A percentile compares a stretch with the other conserved stretches of the same genome.
Evolutionary conservation across 441 rosid genomes (phyloP).

Genomic region (Brassica balearica): DNA sequence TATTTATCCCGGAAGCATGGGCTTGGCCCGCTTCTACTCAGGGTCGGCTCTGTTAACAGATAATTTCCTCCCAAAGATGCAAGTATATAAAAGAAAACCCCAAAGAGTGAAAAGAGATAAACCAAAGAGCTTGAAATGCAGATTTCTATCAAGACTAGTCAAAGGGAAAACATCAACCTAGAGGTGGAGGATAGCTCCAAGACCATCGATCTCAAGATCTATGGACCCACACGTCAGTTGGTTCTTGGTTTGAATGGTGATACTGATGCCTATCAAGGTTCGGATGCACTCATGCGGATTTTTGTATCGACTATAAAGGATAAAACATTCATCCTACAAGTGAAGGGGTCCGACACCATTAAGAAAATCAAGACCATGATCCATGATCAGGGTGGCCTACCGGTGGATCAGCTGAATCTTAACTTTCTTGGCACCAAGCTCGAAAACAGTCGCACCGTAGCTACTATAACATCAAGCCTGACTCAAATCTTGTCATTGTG

Average conservation of each 20-base stretch:
- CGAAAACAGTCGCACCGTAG: not conserved
- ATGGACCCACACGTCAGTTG: not conserved
- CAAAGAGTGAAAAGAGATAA: too few relatives aligned
- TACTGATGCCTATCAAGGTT: not conserved
- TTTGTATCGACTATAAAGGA: conserved; percentile 18
- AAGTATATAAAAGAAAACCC: too few relatives aligned
- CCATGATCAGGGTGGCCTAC: conserved; percentile 13
- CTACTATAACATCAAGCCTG: conserved; percentile 20
- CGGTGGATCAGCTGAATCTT: not conserved
- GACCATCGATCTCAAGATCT: conserved; percentile 17
- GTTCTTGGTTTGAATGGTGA: not conserved
- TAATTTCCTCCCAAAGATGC: too few relatives aligned
- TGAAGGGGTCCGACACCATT: conserved; percentile 22
- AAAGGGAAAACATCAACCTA: conserved; percentile 9
- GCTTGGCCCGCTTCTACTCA: too few relatives aligned
- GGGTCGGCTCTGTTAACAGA: too few relatives aligned
- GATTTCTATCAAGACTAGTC: not conserved
- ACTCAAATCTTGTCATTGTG: conserved; percentile 5
- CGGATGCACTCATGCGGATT: conserved; percentile 16
- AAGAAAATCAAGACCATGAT: conserved; percentile 33
- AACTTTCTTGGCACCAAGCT: not conserved
- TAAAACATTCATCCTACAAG: conserved; percentile 19
- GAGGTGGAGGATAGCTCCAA: conserved; percentile 14
- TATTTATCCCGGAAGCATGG: too few relatives aligned
- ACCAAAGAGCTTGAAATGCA: not conserved